A percentile compares a stretch with the other conserved stretches of the same genome.
Evolutionary conservation across 441 rosid genomes (phyloP).

Genomic region (Populus tomentosa): DNA sequence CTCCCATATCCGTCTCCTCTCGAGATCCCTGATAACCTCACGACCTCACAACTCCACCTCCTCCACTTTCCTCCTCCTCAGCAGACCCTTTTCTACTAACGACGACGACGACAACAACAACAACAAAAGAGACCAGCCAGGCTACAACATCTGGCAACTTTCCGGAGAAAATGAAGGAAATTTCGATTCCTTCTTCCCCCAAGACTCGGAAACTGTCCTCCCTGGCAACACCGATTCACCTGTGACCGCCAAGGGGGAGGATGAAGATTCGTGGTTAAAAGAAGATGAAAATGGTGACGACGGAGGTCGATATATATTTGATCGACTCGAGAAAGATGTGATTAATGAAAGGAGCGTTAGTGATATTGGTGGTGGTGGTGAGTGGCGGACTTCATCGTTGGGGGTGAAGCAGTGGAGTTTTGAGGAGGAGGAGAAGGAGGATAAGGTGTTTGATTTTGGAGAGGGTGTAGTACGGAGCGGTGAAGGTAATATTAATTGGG

Average conservation of each 20-base stretch:
- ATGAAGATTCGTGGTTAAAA: constrained; percentile 34
- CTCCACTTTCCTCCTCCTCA: constrained; percentile 26
- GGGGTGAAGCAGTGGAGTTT: constrained; percentile 46
- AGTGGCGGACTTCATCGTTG: constrained; percentile 29
- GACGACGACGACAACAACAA: constrained; percentile 23
- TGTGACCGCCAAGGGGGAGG: background rate
- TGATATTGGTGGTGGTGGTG: constrained; percentile 15
- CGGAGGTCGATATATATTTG: constrained; percentile 18
- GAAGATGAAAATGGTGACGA: constrained; percentile 20
- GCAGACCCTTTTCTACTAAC: constrained; percentile 45
- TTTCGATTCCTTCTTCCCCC: constrained; percentile 29
- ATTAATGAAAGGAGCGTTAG: constrained; percentile 14
- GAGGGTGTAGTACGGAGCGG: constrained; percentile 11
- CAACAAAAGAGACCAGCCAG: constrained; percentile 21
- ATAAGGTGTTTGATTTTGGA: constrained; percentile 36
- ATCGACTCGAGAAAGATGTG: constrained; percentile 20
- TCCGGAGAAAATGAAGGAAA: constrained; percentile 38
- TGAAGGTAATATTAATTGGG: constrained; percentile 6
- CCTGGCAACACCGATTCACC: constrained; percentile 26
- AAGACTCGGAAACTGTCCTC: constrained; percentile 24
- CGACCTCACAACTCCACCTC: constrained; percentile 17
- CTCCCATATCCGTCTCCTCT: constrained; percentile 51
- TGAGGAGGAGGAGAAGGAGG: constrained; percentile 37
- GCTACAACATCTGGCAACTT: constrained; percentile 41
- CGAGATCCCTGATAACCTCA: constrained; percentile 35